Percentiles rank a stretch among this genome's conserved stretches.
Conservation (phyloP, 192 early-diverging fungal species). For the Phlyctochytrium bullatum region DNA sequence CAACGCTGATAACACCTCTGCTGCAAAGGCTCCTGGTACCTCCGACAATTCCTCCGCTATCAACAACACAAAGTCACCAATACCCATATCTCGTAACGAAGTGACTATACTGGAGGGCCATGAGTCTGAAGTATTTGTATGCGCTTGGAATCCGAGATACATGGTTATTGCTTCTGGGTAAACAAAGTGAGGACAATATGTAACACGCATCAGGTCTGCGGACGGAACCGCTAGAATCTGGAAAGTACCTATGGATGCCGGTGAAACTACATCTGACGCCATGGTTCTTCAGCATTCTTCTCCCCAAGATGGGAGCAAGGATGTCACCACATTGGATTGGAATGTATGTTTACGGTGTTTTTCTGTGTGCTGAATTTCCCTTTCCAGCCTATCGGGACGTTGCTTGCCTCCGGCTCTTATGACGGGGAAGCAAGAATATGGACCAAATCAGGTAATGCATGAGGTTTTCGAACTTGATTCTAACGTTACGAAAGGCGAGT, state of each 20-base stretch:
- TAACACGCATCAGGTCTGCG: slow-evolving; percentile 43
- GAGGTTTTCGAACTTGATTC: slow-evolving; percentile 13
- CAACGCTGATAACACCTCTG: too few species aligned
- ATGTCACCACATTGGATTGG: slow-evolving; percentile 85
- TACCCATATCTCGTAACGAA: slow-evolving; percentile 42
- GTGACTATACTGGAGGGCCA: slow-evolving; percentile 64
- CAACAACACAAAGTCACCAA: too few species aligned
- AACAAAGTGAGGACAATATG: slow-evolving; percentile 6
- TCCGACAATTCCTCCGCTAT: too few species aligned
- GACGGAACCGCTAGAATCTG: slow-evolving; percentile 88
- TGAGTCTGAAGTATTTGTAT: slow-evolving; percentile 58
- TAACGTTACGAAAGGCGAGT: slow-evolving; percentile 45
- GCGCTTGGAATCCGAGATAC: slow-evolving; percentile 67
- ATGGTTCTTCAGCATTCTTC: slow-evolving; percentile 52
- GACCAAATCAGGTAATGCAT: slow-evolving; percentile 47
- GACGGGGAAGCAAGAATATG: slow-evolving; percentile 85
- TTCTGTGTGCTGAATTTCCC: neutral
- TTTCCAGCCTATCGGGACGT: slow-evolving; percentile 65
- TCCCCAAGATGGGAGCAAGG: slow-evolving; percentile 40
- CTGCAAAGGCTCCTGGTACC: too few species aligned
- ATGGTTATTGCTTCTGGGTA: slow-evolving; percentile 79
- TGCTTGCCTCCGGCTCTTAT: slow-evolving; percentile 83
- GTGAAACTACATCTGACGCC: slow-evolving; percentile 52
- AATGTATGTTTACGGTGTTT: slow-evolving; percentile 59
- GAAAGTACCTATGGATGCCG: slow-evolving; percentile 61